phyloP scores from a whole-genome alignment of 306 rosid genomes.

The Citrullus colocynthis region DNA sequence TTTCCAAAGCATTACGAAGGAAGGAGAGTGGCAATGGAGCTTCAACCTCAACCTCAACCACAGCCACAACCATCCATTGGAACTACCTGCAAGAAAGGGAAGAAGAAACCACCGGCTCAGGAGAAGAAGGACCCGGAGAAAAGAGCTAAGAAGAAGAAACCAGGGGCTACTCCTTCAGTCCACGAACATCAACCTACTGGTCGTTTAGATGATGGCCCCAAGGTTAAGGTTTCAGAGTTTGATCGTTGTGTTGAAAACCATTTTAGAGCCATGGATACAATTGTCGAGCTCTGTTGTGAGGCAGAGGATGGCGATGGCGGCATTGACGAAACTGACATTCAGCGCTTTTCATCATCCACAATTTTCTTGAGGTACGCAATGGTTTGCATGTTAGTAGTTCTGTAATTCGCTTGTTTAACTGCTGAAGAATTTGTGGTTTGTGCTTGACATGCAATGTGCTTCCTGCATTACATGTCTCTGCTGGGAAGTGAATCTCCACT shows the following conservation, averaged over 20 bases:
- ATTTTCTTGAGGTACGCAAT: conserved; percentile 53
- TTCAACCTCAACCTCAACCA: neutral
- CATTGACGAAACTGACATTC: conserved; percentile 29
- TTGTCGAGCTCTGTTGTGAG: conserved; percentile 53
- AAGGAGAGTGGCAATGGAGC: neutral
- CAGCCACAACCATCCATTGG: conserved; percentile 1
- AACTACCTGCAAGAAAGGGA: conserved; percentile 10
- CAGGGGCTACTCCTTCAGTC: neutral
- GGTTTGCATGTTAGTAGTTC: neutral
- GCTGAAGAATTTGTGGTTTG: neutral
- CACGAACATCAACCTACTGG: neutral
- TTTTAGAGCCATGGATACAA: conserved; percentile 36
- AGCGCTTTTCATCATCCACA: conserved; percentile 35
- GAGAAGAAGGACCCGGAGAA: neutral
- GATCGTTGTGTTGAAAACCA: conserved; percentile 55
- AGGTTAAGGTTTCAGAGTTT: conserved; percentile 30
- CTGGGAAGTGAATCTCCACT: neutral
- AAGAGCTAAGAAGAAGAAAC: conserved; percentile 6
- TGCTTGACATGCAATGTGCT: neutral
- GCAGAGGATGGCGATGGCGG: conserved; percentile 8
- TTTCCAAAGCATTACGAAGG: neutral
- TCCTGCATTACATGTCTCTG: neutral
- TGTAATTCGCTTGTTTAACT: neutral
- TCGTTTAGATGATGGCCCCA: neutral
- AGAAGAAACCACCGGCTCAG: neutral